Conservation (phyloP, 805 yeast genomes). For the Kregervanrija fluxuum region DNA sequence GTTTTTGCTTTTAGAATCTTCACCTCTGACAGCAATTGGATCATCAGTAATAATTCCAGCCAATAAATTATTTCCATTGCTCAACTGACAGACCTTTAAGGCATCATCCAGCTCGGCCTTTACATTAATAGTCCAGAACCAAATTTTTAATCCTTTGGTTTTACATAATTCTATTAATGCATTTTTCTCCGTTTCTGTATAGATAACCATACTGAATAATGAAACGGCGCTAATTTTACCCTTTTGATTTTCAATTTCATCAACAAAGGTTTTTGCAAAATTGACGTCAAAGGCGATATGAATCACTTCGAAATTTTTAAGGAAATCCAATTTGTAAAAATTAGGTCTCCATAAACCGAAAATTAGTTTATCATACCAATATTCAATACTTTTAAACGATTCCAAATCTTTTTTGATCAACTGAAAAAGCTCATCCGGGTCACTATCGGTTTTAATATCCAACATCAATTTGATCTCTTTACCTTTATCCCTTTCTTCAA, state of each 20-base stretch:
- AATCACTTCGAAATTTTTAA: constrained; percentile 21
- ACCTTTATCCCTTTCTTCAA: constrained; percentile 32
- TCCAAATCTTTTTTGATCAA: constrained; percentile 19
- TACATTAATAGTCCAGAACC: constrained; percentile 32
- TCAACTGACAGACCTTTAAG: constrained; percentile 6
- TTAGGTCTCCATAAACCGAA: constrained; percentile 31
- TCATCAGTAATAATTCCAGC: constrained; percentile 21
- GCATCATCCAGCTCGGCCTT: constrained; percentile 16
- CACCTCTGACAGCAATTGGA: constrained; percentile 7
- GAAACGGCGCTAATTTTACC: constrained; percentile 20
- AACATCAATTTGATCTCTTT: constrained; percentile 34
- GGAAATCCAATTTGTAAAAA: constrained; percentile 21
- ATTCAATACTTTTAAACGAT: constrained; percentile 16
- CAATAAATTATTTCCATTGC: constrained; percentile 6
- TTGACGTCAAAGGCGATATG: constrained; percentile 25
- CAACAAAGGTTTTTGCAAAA: constrained; percentile 17
- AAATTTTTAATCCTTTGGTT: constrained; percentile 19
- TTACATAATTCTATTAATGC: constrained; percentile 13
- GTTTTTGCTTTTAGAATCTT: neutral
- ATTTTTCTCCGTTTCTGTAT: constrained; percentile 13
- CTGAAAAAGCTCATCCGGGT: constrained; percentile 21
- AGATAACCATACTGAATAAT: constrained; percentile 16
- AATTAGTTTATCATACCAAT: constrained; percentile 29
- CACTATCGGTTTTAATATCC: constrained; percentile 28
- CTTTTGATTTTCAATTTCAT: constrained; percentile 11